A percentile compares a stretch with the other conserved stretches of the same genome.
phyloP scores from a whole-genome alignment of 1,139 yeast genomes.

The Saccharomyces hybrid region DNA sequence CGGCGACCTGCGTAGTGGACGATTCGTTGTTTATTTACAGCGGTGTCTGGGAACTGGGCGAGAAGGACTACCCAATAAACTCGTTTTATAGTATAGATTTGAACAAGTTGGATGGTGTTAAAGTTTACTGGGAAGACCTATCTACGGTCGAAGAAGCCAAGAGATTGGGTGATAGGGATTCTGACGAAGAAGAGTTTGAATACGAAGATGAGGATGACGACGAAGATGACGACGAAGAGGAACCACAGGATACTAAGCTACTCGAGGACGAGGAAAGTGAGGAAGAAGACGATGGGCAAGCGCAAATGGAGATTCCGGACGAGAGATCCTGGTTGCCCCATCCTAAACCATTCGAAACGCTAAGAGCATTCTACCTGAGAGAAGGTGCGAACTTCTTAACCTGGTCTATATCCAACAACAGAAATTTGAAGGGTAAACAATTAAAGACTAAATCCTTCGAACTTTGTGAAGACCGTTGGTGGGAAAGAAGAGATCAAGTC shows the following conservation, averaged over 20 bases:
- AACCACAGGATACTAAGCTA: constrained; percentile 9
- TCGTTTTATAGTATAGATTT: constrained; percentile 81
- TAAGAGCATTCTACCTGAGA: constrained; percentile 76
- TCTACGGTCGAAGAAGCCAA: constrained; percentile 52
- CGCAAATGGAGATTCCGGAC: constrained; percentile 65
- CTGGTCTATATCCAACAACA: constrained; percentile 83
- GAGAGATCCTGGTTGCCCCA: constrained; percentile 95
- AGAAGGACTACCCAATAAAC: constrained; percentile 74
- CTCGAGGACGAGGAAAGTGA: constrained; percentile 48
- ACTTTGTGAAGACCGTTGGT: constrained; percentile 89
- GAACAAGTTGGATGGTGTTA: constrained; percentile 80
- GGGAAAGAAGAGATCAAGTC: constrained; percentile 95
- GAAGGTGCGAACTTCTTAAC: constrained; percentile 81
- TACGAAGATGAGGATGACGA: constrained; percentile 55
- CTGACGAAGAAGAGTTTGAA: constrained; percentile 60
- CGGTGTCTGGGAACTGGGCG: constrained; percentile 85
- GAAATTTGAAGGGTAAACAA: constrained; percentile 85
- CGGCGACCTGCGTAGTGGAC: constrained; percentile 77
- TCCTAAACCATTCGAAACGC: constrained; percentile 87
- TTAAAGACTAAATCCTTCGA: constrained; percentile 86
- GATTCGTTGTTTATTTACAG: constrained; percentile 84
- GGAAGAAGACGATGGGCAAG: constrained; percentile 51
- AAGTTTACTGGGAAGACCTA: constrained; percentile 84
- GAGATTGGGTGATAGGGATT: constrained; percentile 46
- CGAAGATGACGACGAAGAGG: constrained; percentile 45